Conservation (phyloP, 2,329 filamentous ascomycete species). For the Verticillium longisporum region DNA sequence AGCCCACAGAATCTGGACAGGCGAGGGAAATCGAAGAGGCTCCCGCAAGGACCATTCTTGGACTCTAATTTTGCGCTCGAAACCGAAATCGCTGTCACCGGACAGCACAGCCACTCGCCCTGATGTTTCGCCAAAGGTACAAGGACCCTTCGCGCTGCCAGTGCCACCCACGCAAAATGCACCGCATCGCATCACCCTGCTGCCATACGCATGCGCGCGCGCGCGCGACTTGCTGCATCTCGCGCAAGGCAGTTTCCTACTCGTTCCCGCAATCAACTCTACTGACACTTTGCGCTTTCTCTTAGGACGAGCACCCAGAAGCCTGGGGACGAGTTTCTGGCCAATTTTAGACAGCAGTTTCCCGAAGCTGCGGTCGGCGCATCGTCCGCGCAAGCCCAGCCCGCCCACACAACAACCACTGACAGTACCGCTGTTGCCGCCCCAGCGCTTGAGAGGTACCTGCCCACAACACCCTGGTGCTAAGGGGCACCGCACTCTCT, state of each 20-base stretch:
- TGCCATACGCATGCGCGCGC: slow-evolving; percentile 4
- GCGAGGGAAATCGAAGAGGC: not conserved
- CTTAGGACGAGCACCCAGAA: slow-evolving; percentile 72
- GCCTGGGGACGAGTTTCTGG: slow-evolving; percentile 76
- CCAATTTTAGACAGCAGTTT: slow-evolving; percentile 77
- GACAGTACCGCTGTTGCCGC: slow-evolving; percentile 16
- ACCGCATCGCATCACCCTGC: slow-evolving; percentile 3
- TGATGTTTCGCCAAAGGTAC: slow-evolving; percentile 29
- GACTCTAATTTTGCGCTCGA: slow-evolving; percentile 5
- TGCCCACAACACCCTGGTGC: not conserved
- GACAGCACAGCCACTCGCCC: slow-evolving; percentile 11
- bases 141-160: slow-evolving; percentile 7
- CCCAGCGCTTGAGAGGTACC: not conserved
- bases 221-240: slow-evolving; percentile 2
- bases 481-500: not conserved
- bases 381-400: slow-evolving; percentile 34
- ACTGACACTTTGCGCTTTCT: slow-evolving; percentile 1
- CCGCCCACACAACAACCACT: slow-evolving; percentile 24
- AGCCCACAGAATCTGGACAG: not conserved
- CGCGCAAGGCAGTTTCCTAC: not conserved
- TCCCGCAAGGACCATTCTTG: not conserved
- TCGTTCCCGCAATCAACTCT: not conserved
- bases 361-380: slow-evolving; percentile 59
- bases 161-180: not conserved
- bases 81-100: slow-evolving; percentile 13